These are phyloP conservation scores for Serendipita sp. DNA, from an alignment of 768 basidiomycete species.

Conservation along the genomic window DNA sequence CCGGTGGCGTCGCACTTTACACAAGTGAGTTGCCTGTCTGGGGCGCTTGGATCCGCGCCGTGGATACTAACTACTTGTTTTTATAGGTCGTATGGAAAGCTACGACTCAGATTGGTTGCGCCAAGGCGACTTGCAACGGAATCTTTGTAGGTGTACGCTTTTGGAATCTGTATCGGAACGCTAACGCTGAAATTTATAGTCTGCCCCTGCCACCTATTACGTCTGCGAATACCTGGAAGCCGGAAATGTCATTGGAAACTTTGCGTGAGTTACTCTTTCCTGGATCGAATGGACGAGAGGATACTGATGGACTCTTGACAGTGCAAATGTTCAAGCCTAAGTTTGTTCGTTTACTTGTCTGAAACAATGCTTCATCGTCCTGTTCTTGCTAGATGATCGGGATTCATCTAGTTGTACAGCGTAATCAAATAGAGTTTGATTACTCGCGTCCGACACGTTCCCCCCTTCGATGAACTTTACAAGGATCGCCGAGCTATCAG, in stretches of 20 bases:
- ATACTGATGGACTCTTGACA: neutral
- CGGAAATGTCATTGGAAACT: constrained; percentile 50
- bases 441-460: neutral
- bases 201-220: constrained; percentile 31
- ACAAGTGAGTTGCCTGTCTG: too few species aligned
- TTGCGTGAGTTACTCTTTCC: constrained; percentile 30
- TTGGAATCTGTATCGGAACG: constrained; percentile 19
- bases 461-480: neutral
- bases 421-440: neutral
- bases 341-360: neutral
- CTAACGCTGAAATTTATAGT: neutral
- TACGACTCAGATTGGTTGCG: constrained; percentile 48
- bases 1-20: constrained; percentile 55
- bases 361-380: too few species aligned
- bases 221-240: constrained; percentile 55
- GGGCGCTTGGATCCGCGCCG: too few species aligned
- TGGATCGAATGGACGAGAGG: neutral
- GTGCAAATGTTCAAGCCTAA: constrained; percentile 10
- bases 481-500: constrained; percentile 19
- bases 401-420: neutral
- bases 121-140: constrained; percentile 36
- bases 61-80: too few species aligned
- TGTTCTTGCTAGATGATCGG: neutral
- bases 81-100: constrained; percentile 49
- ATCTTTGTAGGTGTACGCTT: constrained; percentile 41